These are phyloP conservation scores for Leccinum solheimii DNA, from an alignment of 1,284 basidiomycete species.

Conservation along the genomic window DNA sequence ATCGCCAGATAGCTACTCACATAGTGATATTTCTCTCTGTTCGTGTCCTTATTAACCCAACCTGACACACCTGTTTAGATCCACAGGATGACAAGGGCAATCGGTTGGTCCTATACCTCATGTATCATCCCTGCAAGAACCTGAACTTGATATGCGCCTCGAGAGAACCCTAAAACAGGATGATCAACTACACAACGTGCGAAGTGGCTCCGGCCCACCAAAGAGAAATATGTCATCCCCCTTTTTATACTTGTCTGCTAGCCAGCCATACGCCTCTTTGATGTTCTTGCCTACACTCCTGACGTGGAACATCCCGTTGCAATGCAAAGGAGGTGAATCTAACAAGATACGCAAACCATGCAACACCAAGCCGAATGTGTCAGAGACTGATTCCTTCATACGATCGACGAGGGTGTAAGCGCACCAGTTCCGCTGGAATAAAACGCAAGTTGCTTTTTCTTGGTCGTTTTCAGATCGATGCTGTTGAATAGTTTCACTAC, in stretches of 20 bases:
- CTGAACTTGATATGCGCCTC: not conserved
- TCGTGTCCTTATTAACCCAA: constrained; percentile 14
- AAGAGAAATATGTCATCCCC: not conserved
- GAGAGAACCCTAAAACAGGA: not conserved
- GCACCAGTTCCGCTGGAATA: not conserved
- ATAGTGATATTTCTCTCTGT: constrained; percentile 14
- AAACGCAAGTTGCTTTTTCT: not conserved
- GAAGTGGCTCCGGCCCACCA: not conserved
- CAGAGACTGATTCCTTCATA: not conserved
- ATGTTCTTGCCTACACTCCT: not conserved
- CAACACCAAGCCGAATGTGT: not conserved
- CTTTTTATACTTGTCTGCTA: not conserved
- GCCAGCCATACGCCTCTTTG: not conserved
- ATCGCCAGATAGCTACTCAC: not conserved
- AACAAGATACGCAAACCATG: not conserved
- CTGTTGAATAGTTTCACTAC: not conserved
- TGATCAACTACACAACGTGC: not conserved
- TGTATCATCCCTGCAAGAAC: not conserved
- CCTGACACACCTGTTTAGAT: constrained; percentile 1
- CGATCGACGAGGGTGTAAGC: not conserved
- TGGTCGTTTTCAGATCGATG: not conserved
- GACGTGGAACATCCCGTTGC: not conserved
- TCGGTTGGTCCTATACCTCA: not conserved
- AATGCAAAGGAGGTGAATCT: not conserved
- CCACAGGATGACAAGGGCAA: not conserved